Conservation (phyloP, 768 basidiomycete genomes). For the Macrolepiota dolichaula region DNA sequence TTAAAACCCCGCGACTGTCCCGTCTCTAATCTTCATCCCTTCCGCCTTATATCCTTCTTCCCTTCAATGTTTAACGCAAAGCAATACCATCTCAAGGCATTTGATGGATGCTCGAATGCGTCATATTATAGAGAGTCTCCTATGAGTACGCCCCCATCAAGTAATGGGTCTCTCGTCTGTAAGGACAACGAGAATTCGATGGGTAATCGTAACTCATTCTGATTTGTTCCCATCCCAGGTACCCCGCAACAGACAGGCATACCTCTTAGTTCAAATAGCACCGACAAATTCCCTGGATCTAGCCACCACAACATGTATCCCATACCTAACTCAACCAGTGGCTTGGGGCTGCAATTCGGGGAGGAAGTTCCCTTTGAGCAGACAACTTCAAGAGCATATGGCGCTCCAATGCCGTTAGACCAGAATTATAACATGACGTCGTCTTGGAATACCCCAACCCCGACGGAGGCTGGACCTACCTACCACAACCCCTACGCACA, state of each 20-base stretch:
- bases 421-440: background rate
- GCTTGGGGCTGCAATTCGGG: background rate
- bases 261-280: background rate
- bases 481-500: background rate
- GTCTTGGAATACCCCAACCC: background rate
- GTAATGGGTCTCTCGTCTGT: slow-evolving; percentile 8
- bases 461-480: background rate
- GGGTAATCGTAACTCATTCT: background rate
- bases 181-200: background rate
- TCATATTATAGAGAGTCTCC: background rate
- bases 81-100: background rate
- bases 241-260: slow-evolving; percentile 2
- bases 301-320: background rate
- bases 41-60: background rate
- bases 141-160: slow-evolving; percentile 1
- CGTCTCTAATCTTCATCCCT: background rate
- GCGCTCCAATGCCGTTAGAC: too few species aligned
- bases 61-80: background rate
- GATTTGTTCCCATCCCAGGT: background rate
- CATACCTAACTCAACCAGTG: background rate
- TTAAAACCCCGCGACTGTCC: background rate
- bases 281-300: background rate
- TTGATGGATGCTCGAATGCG: background rate
- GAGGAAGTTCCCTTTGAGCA: background rate
- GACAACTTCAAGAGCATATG: background rate